Evolutionary conservation across 2,329 filamentous ascomycete genomes (phyloP), one percentile per base, ranked within the genome.

Genomic region (Monilinia polystroma): DNA sequence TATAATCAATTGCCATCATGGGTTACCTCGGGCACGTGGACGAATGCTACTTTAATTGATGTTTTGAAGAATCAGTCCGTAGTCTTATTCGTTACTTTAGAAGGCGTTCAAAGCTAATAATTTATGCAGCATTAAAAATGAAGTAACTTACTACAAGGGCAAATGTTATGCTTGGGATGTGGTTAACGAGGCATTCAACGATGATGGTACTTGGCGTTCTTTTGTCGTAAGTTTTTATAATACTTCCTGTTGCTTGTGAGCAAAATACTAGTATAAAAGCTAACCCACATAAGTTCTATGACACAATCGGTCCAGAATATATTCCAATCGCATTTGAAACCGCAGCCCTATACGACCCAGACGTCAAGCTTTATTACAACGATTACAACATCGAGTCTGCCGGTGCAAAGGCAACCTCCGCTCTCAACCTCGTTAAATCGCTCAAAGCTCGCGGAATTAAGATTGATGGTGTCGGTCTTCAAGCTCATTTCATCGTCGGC

Each of bases 131-230:
- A 86, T 91, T 70, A 80, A 82, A 68, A 81, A 84, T 69, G 85
- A 84, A 60, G 83, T 86, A 4, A 80, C 79, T 12, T 82, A 88
- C 74, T 89, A 84, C 78, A 84, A 84, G 75, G 83, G 84, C 66
- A 80, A 84, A 71, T 87, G 86, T 76, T 85, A 85, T 74, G 81
- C 82, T 41, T 90, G 86, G 86, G 87, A 90, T 68, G 87, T 90
- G 0, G 83, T 89, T 26, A 90, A 90, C 74, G 87, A 90, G 78
- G 84, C 83, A 14, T 81, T 87, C 63, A 81, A 83, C 66, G 86
- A 89, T 29, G 81, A 84, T 71, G 85, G 85, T 20, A 81, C 79
- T 16, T 85, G 80, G 76, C 80, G 85, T 66, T 70, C 78, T 62
- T 80, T 77, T 67, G 79, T 88, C 69, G 64, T 66, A 66, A 66